Percentiles rank a stretch among this genome's conserved stretches.
Evolutionary conservation across 164 flowering plant genomes (phyloP).

Genomic region (Umbilicus rupestris): DNA sequence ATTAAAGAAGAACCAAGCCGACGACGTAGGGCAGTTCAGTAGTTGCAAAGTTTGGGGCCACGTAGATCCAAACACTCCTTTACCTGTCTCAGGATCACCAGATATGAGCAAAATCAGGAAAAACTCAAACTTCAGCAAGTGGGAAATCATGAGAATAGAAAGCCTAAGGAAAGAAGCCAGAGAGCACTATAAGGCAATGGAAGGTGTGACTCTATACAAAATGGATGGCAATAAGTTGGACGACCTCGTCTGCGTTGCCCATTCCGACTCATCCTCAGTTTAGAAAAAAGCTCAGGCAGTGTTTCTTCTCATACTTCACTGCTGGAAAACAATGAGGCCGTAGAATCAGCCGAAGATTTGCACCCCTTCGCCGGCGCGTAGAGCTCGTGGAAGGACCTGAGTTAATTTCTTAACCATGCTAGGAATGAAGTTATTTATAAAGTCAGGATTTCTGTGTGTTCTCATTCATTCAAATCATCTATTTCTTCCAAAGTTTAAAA

Average conservation of each 20-base stretch:
- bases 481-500: too few relatives aligned
- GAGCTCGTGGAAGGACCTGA: too few relatives aligned
- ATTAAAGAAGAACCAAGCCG: slow-evolving; percentile 48
- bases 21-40: slow-evolving; percentile 59
- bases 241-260: slow-evolving; percentile 88
- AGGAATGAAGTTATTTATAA: too few relatives aligned
- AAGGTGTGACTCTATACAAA: slow-evolving; percentile 72
- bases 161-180: slow-evolving; percentile 68
- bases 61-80: slow-evolving; percentile 28
- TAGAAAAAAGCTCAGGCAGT: too few relatives aligned
- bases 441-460: too few relatives aligned
- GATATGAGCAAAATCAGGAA: slow-evolving; percentile 76
- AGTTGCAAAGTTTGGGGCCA: slow-evolving; percentile 91
- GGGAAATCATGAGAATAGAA: slow-evolving; percentile 73
- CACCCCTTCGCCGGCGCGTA: too few relatives aligned
- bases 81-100: slow-evolving; percentile 76
- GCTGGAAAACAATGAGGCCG: too few relatives aligned
- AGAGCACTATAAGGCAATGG: slow-evolving; percentile 65
- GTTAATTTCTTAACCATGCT: too few relatives aligned
- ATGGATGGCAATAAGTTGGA: slow-evolving; percentile 96
- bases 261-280: slow-evolving; percentile 16
- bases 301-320: too few relatives aligned
- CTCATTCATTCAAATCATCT: too few relatives aligned
- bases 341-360: too few relatives aligned
- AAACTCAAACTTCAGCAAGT: slow-evolving; percentile 72